phyloP scores from a whole-genome alignment of 2,329 filamentous ascomycete genomes.

The Helicocarpus griseus region DNA sequence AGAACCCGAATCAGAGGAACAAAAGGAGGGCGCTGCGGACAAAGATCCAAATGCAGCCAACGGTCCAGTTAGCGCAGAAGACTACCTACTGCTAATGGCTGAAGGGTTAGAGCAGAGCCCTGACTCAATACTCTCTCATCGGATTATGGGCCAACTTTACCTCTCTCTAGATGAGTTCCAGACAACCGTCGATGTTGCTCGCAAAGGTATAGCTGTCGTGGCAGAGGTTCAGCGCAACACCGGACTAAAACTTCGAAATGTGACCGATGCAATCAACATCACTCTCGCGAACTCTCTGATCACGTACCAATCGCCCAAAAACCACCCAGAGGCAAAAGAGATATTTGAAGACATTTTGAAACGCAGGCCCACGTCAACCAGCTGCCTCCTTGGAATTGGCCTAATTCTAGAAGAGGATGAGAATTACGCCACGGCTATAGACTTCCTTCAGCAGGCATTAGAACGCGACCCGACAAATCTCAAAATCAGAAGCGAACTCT shows the following conservation, averaged over 20 bases:
- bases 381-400: slow-evolving; percentile 79
- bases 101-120: slow-evolving; percentile 55
- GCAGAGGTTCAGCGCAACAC: slow-evolving; percentile 53
- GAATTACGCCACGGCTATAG: slow-evolving; percentile 70
- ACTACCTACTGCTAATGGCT: slow-evolving; percentile 70
- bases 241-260: slow-evolving; percentile 59
- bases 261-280: slow-evolving; percentile 62
- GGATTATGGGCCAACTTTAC: slow-evolving; percentile 76
- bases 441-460: slow-evolving; percentile 69
- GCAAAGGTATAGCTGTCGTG: slow-evolving; percentile 59
- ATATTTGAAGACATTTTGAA: slow-evolving; percentile 75
- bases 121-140: slow-evolving; percentile 70
- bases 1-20: slow-evolving; percentile 36
- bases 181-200: slow-evolving; percentile 66
- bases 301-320: slow-evolving; percentile 77
- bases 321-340: slow-evolving; percentile 79
- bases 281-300: slow-evolving; percentile 81
- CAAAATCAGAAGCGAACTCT: slow-evolving; percentile 73
- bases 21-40: slow-evolving; percentile 42
- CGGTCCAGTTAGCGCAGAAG: slow-evolving; percentile 57
- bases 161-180: slow-evolving; percentile 77
- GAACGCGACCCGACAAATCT: slow-evolving; percentile 63
- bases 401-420: slow-evolving; percentile 90
- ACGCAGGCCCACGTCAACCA: slow-evolving; percentile 64
- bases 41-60: slow-evolving; percentile 17